phyloP scores from a whole-genome alignment of 1,284 basidiomycete species.

The Rhodotorula sp. region DNA sequence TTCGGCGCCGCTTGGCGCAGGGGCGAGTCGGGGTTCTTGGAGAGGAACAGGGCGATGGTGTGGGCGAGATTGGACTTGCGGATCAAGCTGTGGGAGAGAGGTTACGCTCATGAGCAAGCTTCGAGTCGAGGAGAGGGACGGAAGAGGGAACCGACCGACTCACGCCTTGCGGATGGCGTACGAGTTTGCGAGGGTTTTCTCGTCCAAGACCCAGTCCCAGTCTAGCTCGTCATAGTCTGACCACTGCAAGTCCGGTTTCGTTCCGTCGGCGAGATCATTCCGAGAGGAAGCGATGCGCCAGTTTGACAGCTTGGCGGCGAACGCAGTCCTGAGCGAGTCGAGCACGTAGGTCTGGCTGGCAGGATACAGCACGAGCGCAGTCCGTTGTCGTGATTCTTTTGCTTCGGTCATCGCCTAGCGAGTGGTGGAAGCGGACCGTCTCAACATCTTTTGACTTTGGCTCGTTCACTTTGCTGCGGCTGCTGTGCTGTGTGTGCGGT shows the following conservation, averaged over 20 bases:
- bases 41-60: constrained; percentile 68
- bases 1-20: constrained; percentile 60
- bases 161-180: constrained; percentile 45
- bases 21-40: constrained; percentile 67
- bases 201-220: constrained; percentile 37
- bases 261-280: background rate
- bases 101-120: background rate
- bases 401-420: background rate
- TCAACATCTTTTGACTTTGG: background rate
- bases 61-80: constrained; percentile 89
- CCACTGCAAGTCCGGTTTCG: constrained; percentile 37
- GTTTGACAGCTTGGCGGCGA: constrained; percentile 9
- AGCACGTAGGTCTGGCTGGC: constrained; percentile 26
- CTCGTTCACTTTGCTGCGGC: background rate
- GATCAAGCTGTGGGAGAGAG: constrained; percentile 58
- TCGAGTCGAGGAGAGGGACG: constrained; percentile 18
- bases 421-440: background rate
- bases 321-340: constrained; percentile 16
- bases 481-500: too few relatives aligned
- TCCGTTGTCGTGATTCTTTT: background rate
- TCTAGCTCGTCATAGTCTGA: constrained; percentile 43
- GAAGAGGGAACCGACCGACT: constrained; percentile 40
- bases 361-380: constrained; percentile 25
- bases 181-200: constrained; percentile 32
- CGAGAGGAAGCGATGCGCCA: constrained; percentile 4